phyloP scores from a whole-genome alignment of 805 yeast genomes.

The Starmera pachycereana region DNA sequence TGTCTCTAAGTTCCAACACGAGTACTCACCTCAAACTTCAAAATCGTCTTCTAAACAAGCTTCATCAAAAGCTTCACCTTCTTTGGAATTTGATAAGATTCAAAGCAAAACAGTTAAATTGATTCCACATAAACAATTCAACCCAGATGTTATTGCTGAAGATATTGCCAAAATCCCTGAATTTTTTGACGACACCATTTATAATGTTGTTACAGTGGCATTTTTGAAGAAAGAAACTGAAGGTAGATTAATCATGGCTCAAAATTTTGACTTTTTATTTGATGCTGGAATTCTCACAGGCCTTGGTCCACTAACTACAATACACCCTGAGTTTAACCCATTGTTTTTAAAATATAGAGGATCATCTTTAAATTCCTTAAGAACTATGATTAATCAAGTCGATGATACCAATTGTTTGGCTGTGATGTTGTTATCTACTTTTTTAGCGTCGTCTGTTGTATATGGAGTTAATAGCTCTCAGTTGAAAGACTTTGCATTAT shows the following conservation, averaged over 20 bases:
- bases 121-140: slow-evolving; percentile 5
- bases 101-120: slow-evolving; percentile 2
- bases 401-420: neutral
- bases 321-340: slow-evolving; percentile 1
- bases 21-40: too few relatives aligned
- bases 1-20: too few relatives aligned
- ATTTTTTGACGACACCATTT: slow-evolving; percentile 11
- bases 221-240: slow-evolving; percentile 5
- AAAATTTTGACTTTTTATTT: slow-evolving; percentile 1
- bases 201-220: slow-evolving; percentile 6
- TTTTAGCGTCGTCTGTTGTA: neutral
- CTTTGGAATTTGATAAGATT: neutral
- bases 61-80: neutral
- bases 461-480: neutral
- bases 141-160: slow-evolving; percentile 5
- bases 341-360: slow-evolving; percentile 10
- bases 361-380: slow-evolving; percentile 2
- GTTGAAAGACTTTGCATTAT: slow-evolving; percentile 8
- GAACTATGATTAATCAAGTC: neutral
- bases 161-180: slow-evolving; percentile 3
- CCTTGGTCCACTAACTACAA: slow-evolving; percentile 5
- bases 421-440: neutral
- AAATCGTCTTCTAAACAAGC: neutral
- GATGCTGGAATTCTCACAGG: slow-evolving; percentile 8
- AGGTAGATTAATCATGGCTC: neutral